These are phyloP conservation scores for Canavalia gladiata DNA, from an alignment of 306 rosid genomes.

Conservation along the genomic window DNA sequence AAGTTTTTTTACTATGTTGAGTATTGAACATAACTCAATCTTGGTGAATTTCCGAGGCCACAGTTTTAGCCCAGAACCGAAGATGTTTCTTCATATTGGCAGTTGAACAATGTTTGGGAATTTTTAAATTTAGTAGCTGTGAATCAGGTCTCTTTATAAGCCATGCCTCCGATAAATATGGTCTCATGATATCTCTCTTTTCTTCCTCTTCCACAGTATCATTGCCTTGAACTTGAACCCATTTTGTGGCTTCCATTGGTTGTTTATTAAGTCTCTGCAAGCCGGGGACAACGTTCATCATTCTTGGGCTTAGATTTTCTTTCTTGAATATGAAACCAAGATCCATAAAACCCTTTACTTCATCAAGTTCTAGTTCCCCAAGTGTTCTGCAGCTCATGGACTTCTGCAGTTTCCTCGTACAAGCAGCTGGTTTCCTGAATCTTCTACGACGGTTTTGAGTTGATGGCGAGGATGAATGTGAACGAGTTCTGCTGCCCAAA, in stretches of 20 bases:
- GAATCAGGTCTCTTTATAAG: conserved; percentile 74
- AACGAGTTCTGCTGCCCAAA: conserved; percentile 43
- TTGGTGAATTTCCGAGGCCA: conserved; percentile 78
- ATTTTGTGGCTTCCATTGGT: conserved; percentile 4
- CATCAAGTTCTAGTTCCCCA: conserved; percentile 85
- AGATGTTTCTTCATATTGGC: conserved; percentile 81
- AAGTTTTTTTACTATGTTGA: not conserved
- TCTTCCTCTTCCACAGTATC: conserved; percentile 44
- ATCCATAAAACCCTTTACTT: conserved; percentile 89
- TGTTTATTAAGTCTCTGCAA: conserved; percentile 61
- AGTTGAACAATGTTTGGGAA: conserved; percentile 64
- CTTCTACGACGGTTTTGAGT: conserved; percentile 37
- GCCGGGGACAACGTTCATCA: conserved; percentile 80
- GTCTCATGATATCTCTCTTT: conserved; percentile 59
- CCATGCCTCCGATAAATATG: conserved; percentile 93
- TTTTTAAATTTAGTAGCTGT: conserved; percentile 63
- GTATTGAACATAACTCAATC: conserved; percentile 28
- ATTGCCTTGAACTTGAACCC: not conserved
- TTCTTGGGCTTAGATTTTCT: conserved; percentile 66
- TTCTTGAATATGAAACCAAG: conserved; percentile 77
- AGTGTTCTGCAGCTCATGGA: conserved; percentile 72
- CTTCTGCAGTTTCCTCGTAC: conserved; percentile 55
- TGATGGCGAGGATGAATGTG: conserved; percentile 60
- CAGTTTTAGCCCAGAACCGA: conserved; percentile 76
- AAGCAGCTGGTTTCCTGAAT: conserved; percentile 11